Conservation (phyloP, 306 rosid species). For the Parietaria judaica region DNA sequence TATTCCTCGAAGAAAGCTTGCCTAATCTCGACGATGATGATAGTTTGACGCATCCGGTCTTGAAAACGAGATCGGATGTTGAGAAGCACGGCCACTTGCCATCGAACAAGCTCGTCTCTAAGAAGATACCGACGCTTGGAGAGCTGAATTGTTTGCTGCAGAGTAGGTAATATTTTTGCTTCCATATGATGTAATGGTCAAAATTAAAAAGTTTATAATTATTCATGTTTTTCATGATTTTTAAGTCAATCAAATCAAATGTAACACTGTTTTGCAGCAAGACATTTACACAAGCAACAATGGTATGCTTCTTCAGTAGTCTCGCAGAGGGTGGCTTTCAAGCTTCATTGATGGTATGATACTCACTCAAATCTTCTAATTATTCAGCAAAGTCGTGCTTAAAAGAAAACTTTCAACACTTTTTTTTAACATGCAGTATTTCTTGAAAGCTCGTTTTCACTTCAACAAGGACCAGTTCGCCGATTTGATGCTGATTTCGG, state of each 20-base stretch:
- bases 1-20: constrained; percentile 63
- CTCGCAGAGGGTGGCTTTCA: constrained; percentile 69
- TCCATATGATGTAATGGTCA: too few relatives aligned
- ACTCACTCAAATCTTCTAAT: too few relatives aligned
- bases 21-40: constrained; percentile 6
- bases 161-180: constrained; percentile 38
- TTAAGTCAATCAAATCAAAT: too few relatives aligned
- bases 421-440: constrained; percentile 50
- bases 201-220: too few relatives aligned
- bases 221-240: too few relatives aligned
- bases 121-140: constrained; percentile 37
- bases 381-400: too few relatives aligned
- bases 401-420: too few relatives aligned
- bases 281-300: constrained; percentile 63
- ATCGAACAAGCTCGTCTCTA: constrained; percentile 21
- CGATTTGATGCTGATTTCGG: constrained; percentile 57
- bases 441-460: constrained; percentile 77
- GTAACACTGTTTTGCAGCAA: constrained; percentile 31
- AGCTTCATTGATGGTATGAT: constrained; percentile 56
- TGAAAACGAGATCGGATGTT: constrained; percentile 23
- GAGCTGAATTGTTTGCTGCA: constrained; percentile 43
- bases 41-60: constrained; percentile 43
- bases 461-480: constrained; percentile 75
- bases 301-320: constrained; percentile 58
- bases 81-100: constrained; percentile 16